Evolutionary conservation across 2,329 filamentous ascomycete genomes (phyloP).

Genomic region (Exophiala sideris): DNA sequence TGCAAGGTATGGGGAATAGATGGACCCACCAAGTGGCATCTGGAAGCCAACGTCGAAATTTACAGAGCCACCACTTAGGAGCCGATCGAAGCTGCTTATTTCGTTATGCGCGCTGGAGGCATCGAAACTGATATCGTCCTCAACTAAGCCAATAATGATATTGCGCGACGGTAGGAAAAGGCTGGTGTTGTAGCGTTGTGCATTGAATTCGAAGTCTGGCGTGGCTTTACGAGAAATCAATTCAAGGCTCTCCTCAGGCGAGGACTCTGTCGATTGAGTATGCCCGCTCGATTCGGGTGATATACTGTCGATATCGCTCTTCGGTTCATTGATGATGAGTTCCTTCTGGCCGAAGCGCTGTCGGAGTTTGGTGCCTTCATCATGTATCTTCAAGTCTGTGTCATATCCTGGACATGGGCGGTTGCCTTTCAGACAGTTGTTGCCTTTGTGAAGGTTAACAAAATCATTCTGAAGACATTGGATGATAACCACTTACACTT

Average conservation of each 20-base stretch:
- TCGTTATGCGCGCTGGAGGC: background rate
- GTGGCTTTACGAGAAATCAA: conserved; percentile 4
- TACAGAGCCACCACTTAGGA: conserved; percentile 1
- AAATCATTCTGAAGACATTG: background rate
- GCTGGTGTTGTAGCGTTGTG: background rate
- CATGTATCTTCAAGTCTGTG: conserved; percentile 36
- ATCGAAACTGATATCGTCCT: conserved; percentile 14
- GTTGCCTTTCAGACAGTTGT: conserved; percentile 33
- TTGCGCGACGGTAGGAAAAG: conserved; percentile 9
- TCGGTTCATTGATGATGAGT: background rate
- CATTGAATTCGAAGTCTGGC: conserved; percentile 4
- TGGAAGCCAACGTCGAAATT: conserved; percentile 7
- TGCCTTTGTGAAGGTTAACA: conserved; percentile 6
- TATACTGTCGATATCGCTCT: conserved; percentile 26
- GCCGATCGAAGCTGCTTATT: background rate
- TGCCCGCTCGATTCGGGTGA: conserved; percentile 32
- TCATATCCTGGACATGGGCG: conserved; percentile 35
- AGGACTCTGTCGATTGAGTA: conserved; percentile 32
- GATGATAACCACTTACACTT: conserved; percentile 17
- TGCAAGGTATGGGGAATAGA: conserved; percentile 21
- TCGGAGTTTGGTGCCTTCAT: conserved; percentile 36
- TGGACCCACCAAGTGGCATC: conserved; percentile 8
- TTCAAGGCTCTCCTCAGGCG: conserved; percentile 27
- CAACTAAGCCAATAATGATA: conserved; percentile 11
- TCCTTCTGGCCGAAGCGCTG: conserved; percentile 29